Conservation (phyloP, 2,329 filamentous ascomycete species). For the Nannizziopsis barbatae region DNA sequence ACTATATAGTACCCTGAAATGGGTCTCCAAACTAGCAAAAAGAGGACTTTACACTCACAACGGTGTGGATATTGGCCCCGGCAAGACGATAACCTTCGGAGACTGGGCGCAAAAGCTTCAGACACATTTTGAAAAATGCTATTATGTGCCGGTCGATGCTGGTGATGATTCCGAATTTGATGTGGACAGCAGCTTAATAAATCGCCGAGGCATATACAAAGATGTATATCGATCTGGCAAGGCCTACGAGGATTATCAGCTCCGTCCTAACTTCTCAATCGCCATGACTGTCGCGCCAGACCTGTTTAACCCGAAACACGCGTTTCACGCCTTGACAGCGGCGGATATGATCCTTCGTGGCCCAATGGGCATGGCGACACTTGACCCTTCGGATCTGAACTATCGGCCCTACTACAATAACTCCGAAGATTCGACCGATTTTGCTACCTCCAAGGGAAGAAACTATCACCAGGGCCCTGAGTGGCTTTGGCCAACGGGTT, state of each 20-base stretch:
- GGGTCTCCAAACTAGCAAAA: conserved; percentile 59
- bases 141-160: conserved; percentile 64
- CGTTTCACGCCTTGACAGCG: conserved; percentile 64
- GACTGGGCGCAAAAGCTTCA: conserved; percentile 75
- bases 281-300: conserved; percentile 89
- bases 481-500: conserved; percentile 96
- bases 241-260: conserved; percentile 94
- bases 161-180: conserved; percentile 67
- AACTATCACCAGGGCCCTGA: conserved; percentile 98
- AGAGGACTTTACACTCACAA: conserved; percentile 61
- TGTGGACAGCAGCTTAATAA: conserved; percentile 66
- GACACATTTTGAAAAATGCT: conserved; percentile 80
- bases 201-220: conserved; percentile 95
- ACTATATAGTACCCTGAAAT: conserved; percentile 75
- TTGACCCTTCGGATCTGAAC: conserved; percentile 84
- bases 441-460: conserved; percentile 81
- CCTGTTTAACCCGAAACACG: conserved; percentile 69
- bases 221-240: conserved; percentile 89
- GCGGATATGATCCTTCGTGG: conserved; percentile 72
- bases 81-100: conserved; percentile 54
- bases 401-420: conserved; percentile 94
- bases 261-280: conserved; percentile 87
- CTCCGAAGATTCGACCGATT: conserved; percentile 82
- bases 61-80: conserved; percentile 57
- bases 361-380: conserved; percentile 86